A percentile compares a stretch with the other conserved stretches of the same genome.
Evolutionary conservation across 2,329 filamentous ascomycete genomes (phyloP).

Genomic region (Fonsecaea pedrosoi): DNA sequence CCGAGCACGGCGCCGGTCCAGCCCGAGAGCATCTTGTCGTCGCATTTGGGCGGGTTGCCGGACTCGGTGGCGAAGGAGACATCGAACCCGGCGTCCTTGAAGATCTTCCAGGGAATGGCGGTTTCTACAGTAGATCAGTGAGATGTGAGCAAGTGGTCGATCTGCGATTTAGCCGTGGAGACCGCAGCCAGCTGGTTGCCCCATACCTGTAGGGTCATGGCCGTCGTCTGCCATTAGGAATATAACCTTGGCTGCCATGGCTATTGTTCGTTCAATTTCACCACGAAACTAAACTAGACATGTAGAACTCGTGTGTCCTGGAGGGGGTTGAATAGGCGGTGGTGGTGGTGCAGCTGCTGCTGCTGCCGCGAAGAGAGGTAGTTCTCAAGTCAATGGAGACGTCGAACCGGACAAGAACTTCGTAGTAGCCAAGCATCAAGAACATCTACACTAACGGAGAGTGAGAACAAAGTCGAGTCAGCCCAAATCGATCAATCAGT

Average conservation of each 20-base stretch:
- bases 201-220: slow-evolving; percentile 61
- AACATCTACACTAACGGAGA: too few relatives aligned
- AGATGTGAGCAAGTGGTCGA: neutral
- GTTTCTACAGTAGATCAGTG: slow-evolving; percentile 50
- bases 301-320: neutral
- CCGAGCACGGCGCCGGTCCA: slow-evolving; percentile 60
- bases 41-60: slow-evolving; percentile 57
- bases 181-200: too few relatives aligned
- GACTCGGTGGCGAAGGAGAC: slow-evolving; percentile 60
- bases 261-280: too few relatives aligned
- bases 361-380: too few relatives aligned
- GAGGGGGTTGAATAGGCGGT: neutral
- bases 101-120: slow-evolving; percentile 57
- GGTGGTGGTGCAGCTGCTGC: too few relatives aligned
- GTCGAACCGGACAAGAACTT: too few relatives aligned
- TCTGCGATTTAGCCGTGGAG: too few relatives aligned
- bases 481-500: too few relatives aligned
- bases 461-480: too few relatives aligned
- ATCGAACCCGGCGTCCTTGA: slow-evolving; percentile 57
- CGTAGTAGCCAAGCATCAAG: too few relatives aligned
- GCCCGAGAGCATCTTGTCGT: slow-evolving; percentile 58
- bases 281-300: too few relatives aligned
- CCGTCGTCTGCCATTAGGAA: slow-evolving; percentile 63
- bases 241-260: slow-evolving; percentile 48
- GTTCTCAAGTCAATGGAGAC: too few relatives aligned